Percentiles rank a stretch among this genome's conserved stretches.
Evolutionary conservation across 129 eudicot genomes (phyloP).

Genomic region (Lactuca sativa): DNA sequence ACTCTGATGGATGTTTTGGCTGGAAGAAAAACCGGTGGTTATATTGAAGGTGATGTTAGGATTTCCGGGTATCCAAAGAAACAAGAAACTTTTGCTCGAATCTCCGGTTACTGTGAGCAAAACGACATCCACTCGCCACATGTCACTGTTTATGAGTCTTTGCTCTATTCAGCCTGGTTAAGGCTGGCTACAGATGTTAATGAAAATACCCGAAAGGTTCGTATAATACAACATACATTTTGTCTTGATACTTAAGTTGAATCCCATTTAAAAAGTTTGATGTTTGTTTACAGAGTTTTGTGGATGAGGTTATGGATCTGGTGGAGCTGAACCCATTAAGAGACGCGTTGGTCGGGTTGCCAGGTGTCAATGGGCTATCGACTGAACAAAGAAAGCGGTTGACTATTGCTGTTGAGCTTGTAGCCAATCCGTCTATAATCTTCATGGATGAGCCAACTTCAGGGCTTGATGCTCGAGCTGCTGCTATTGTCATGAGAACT

Average conservation of each 20-base stretch:
- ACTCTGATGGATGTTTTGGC: slow-evolving; percentile 92
- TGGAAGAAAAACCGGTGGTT: slow-evolving; percentile 91
- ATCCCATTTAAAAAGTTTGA: not conserved
- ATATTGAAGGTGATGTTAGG: slow-evolving; percentile 60
- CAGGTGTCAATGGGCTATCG: slow-evolving; percentile 83
- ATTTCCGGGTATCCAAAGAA: slow-evolving; percentile 81
- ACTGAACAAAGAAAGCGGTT: slow-evolving; percentile 85
- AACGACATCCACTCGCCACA: slow-evolving; percentile 89
- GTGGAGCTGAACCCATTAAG: slow-evolving; percentile 63
- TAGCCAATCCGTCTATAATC: slow-evolving; percentile 59
- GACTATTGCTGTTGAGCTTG: slow-evolving; percentile 70
- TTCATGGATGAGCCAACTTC: slow-evolving; percentile 70
- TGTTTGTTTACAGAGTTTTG: slow-evolving; percentile 55
- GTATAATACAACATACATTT: not conserved
- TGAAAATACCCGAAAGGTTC: slow-evolving; percentile 54
- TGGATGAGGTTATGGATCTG: slow-evolving; percentile 78
- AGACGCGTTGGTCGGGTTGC: slow-evolving; percentile 69
- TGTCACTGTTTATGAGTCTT: slow-evolving; percentile 80
- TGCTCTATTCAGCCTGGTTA: slow-evolving; percentile 89
- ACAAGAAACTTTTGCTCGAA: slow-evolving; percentile 88
- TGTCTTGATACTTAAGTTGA: not conserved
- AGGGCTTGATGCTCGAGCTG: slow-evolving; percentile 62
- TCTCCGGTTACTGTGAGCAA: slow-evolving; percentile 92
- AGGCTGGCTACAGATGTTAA: slow-evolving; percentile 72
- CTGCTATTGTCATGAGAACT: slow-evolving; percentile 69